A percentile compares a stretch with the other conserved stretches of the same genome.
Evolutionary conservation across 2,329 filamentous ascomycete species (phyloP).

Genomic region (Davidsoniella eucalypti): DNA sequence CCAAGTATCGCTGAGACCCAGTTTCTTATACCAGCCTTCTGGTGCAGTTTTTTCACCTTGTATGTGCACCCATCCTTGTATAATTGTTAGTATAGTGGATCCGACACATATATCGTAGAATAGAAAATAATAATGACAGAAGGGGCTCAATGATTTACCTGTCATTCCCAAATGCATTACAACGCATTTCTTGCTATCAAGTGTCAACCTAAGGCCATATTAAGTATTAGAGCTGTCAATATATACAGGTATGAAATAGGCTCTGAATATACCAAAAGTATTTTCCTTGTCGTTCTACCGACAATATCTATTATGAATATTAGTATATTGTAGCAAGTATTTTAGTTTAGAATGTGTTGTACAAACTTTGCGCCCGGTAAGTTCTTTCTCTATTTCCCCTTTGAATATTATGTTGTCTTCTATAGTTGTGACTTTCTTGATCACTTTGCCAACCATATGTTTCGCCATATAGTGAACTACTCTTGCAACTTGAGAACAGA

Average conservation of each 20-base stretch:
- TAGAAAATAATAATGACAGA: not conserved
- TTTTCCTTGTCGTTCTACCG: slow-evolving; percentile 77
- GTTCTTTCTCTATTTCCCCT: slow-evolving; percentile 41
- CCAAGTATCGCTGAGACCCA: slow-evolving; percentile 49
- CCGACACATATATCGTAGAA: not conserved
- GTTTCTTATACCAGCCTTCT: slow-evolving; percentile 65
- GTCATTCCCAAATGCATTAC: slow-evolving; percentile 78
- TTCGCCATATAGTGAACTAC: slow-evolving; percentile 72
- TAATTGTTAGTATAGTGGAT: not conserved
- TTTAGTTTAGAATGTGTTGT: too few species aligned
- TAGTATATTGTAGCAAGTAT: not conserved
- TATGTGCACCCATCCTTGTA: slow-evolving; percentile 68
- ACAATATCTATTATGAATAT: slow-evolving; percentile 34
- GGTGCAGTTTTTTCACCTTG: slow-evolving; percentile 61
- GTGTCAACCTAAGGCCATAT: slow-evolving; percentile 21
- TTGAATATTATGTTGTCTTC: slow-evolving; percentile 80
- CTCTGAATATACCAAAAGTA: slow-evolving; percentile 61
- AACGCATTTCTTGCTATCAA: slow-evolving; percentile 67
- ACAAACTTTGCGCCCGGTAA: too few species aligned
- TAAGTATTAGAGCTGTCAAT: not conserved
- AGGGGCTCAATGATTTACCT: slow-evolving; percentile 21
- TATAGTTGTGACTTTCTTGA: slow-evolving; percentile 51
- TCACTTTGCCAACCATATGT: slow-evolving; percentile 68
- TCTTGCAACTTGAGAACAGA: slow-evolving; percentile 46
- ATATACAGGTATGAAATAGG: not conserved